phyloP scores from a whole-genome alignment of 768 basidiomycete species.

The Naganishia antarctica region DNA sequence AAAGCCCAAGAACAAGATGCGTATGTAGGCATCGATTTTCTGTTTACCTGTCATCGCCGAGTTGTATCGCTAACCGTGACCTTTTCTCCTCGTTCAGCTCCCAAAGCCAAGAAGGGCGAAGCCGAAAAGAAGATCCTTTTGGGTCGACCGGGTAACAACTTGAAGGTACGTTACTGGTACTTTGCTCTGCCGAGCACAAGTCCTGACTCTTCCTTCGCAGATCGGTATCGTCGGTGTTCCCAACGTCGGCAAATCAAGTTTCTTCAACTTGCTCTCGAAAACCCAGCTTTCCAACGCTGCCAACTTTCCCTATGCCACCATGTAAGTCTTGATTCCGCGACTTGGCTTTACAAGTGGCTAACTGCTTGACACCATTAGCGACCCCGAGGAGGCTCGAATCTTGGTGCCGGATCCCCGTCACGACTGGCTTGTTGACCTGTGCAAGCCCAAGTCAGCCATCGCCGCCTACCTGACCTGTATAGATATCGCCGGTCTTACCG shows the following conservation, averaged over 20 bases:
- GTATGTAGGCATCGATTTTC: conserved; percentile 23
- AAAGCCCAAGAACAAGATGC: conserved; percentile 27
- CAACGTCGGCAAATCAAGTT: conserved; percentile 98
- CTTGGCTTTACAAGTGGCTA: neutral
- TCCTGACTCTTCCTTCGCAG: conserved; percentile 52
- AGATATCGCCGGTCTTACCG: conserved; percentile 96
- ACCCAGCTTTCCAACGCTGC: conserved; percentile 86
- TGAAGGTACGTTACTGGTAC: conserved; percentile 50
- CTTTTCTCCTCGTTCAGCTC: conserved; percentile 21
- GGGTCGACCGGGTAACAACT: conserved; percentile 90
- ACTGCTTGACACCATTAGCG: conserved; percentile 55
- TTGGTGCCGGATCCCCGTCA: conserved; percentile 91
- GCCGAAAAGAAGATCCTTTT: conserved; percentile 80
- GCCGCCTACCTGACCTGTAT: conserved; percentile 96
- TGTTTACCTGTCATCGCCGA: neutral
- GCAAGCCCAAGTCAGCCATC: conserved; percentile 81
- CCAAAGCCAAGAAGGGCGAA: conserved; percentile 64
- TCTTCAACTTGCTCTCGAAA: conserved; percentile 93
- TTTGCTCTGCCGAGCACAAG: neutral
- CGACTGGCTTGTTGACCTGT: conserved; percentile 84
- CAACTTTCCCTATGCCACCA: conserved; percentile 80
- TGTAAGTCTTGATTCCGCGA: conserved; percentile 27
- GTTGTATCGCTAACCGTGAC: neutral
- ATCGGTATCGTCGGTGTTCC: conserved; percentile 97
- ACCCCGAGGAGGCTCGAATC: conserved; percentile 85